These are phyloP conservation scores for Sungouiozyma intestinalis DNA, from an alignment of 805 yeast species.

Conservation along the genomic window DNA sequence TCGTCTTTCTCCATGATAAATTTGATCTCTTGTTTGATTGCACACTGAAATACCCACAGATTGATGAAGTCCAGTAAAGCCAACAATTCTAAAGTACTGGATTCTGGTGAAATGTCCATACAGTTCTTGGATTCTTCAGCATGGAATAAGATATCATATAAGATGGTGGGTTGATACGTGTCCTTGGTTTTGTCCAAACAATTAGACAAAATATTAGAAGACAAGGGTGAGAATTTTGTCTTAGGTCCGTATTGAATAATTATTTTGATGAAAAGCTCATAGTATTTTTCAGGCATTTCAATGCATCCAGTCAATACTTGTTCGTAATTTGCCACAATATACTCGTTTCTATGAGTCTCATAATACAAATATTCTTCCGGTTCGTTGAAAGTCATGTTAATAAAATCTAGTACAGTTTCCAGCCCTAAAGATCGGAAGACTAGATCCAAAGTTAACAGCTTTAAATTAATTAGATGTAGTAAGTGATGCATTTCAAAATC, in stretches of 20 bases:
- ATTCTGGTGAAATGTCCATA: neutral
- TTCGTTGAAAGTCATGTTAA: constrained; percentile 4
- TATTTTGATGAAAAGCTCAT: constrained; percentile 12
- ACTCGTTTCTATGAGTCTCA: constrained; percentile 16
- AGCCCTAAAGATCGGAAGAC: constrained; percentile 18
- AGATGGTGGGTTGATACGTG: constrained; percentile 3
- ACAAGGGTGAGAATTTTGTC: constrained; percentile 6
- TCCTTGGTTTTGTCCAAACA: constrained; percentile 8
- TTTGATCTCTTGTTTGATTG: constrained; percentile 7
- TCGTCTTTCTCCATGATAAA: neutral
- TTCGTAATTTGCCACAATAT: constrained; percentile 15
- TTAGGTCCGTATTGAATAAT: constrained; percentile 15
- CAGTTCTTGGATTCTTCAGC: constrained; percentile 6
- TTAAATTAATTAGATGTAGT: constrained; percentile 16
- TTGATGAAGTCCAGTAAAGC: constrained; percentile 20
- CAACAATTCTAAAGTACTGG: neutral
- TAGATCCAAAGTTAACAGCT: constrained; percentile 21
- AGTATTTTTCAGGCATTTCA: constrained; percentile 6
- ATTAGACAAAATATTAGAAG: constrained; percentile 9
- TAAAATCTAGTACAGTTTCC: constrained; percentile 9
- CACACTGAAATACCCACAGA: constrained; percentile 24
- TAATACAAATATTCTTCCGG: constrained; percentile 11
- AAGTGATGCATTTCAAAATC: constrained; percentile 16
- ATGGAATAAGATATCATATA: constrained; percentile 12
- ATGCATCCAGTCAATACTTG: constrained; percentile 11